Conservation (phyloP, 2,329 filamentous ascomycete genomes). For the Colletotrichum orchidophilum region DNA sequence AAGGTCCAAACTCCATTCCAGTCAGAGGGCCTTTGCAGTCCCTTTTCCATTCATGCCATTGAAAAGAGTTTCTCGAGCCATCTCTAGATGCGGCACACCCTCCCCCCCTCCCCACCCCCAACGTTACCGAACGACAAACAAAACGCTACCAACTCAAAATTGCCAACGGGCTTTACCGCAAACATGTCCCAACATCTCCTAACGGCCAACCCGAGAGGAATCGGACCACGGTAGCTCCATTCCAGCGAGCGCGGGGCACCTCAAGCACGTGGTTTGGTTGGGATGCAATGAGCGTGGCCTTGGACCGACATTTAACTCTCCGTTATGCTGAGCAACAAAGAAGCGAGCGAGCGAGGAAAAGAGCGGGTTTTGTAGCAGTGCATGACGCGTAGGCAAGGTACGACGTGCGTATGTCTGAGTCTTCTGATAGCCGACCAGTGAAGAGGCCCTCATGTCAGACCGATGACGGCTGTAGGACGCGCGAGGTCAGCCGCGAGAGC, state of each 20-base stretch:
- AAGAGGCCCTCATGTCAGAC: slow-evolving; percentile 6
- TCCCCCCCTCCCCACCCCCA: too few relatives aligned
- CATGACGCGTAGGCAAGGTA: slow-evolving; percentile 26
- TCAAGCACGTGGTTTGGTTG: background rate
- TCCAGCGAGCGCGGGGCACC: background rate
- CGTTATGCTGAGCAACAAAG: background rate
- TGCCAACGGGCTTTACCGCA: background rate
- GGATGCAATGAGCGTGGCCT: background rate
- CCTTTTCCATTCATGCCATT: background rate
- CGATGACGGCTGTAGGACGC: slow-evolving; percentile 15
- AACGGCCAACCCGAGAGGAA: background rate
- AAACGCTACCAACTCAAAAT: background rate
- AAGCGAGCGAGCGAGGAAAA: background rate
- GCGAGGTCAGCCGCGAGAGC: slow-evolving; percentile 18
- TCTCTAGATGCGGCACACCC: background rate
- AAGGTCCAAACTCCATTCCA: background rate
- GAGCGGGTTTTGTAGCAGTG: slow-evolving; percentile 23
- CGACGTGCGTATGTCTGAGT: slow-evolving; percentile 8
- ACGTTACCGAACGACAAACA: too few relatives aligned
- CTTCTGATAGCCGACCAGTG: background rate
- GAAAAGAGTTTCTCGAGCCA: background rate
- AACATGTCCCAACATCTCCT: background rate
- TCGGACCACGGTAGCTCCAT: background rate
- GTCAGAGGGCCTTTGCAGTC: background rate
- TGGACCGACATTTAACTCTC: background rate